Base-by-base conservation (phyloP, 2,329 filamentous ascomycete species). In the Nannizzia gypsea region DNA sequence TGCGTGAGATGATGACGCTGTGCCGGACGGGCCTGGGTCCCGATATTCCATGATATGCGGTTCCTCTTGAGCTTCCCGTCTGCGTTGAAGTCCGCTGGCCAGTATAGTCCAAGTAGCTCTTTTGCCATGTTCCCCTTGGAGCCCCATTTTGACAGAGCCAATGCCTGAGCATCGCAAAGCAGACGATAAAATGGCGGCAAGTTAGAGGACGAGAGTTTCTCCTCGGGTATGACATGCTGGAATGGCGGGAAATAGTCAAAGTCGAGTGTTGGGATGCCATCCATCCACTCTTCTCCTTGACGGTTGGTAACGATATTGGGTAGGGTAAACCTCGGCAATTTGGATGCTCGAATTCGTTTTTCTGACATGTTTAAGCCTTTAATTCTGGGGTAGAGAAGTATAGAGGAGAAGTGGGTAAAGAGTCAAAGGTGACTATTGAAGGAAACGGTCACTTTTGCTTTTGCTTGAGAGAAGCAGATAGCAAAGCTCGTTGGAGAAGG, bases 21-120 rank as follows among this genome's bases (percentile, higher is more conserved):
- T n/a, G 38, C 38, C 8, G 36, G 57, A 9, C 48, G 38, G 15
- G 36, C 56, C 34, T 55, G 56, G 24, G 56, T 58, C 2, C 55
- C 58, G 20, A 56, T n/a, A 28, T 56, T 62, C 61, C 61, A 62
- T 5, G 61, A 50, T 15, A 59, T 50, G 20, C 61, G 58, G 31
- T 60, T 60, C n/a, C 56, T 40, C 50, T 62, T 62, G 4, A 60
- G 22, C 46, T 62, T 62, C 4, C 61, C 61, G 48, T 62, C 61
- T n/a, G 58, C 50, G 17, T 62, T 62, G 38, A 62, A 62, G 28
- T 62, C 61, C 26, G 54, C 61, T n/a, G 58, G 44, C 61, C 61
- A 62, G 58, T 62, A 62, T 15, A 60, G 17, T n/a, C 61, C 61
- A 15, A 62, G 17, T 2, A 60, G 28, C 31, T 62, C 61, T 20